These are phyloP conservation scores for Dothidotthia symphoricarpi DNA, from an alignment of 2,329 filamentous ascomycete genomes.

Conservation along the genomic window DNA sequence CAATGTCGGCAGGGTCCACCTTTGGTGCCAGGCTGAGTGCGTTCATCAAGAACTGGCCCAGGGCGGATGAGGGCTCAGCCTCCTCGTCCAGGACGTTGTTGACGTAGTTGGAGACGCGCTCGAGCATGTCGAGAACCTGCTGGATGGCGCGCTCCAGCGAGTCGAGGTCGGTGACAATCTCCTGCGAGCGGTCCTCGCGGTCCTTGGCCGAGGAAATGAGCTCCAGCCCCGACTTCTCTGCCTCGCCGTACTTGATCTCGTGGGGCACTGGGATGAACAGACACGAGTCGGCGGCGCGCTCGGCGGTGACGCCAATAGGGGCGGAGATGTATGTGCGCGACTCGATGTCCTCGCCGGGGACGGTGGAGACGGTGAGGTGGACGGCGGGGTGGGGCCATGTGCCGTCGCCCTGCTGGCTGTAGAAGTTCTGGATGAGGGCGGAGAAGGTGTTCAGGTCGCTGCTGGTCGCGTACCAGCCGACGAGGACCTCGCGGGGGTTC, in stretches of 20 bases:
- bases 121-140: constrained; percentile 83
- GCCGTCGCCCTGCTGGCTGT: constrained; percentile 92
- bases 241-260: constrained; percentile 84
- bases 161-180: constrained; percentile 84
- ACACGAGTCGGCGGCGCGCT: constrained; percentile 93
- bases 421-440: constrained; percentile 99
- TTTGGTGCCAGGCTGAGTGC: constrained; percentile 90
- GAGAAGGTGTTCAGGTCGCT: constrained; percentile 98
- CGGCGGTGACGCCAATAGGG: constrained; percentile 89
- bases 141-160: constrained; percentile 80
- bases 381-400: constrained; percentile 97
- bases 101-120: constrained; percentile 88
- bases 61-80: constrained; percentile 79
- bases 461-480: constrained; percentile 98
- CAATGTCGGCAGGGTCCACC: constrained; percentile 85
- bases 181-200: constrained; percentile 68
- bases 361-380: constrained; percentile 90
- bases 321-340: constrained; percentile 93
- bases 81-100: constrained; percentile 93
- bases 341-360: constrained; percentile 83
- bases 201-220: constrained; percentile 81
- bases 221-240: constrained; percentile 74
- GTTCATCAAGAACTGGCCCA: constrained; percentile 95
- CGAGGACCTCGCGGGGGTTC: constrained; percentile 86
- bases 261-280: constrained; percentile 97